Conservation (phyloP, 305 asterid genomes). For the Fraxinus latifolia region DNA sequence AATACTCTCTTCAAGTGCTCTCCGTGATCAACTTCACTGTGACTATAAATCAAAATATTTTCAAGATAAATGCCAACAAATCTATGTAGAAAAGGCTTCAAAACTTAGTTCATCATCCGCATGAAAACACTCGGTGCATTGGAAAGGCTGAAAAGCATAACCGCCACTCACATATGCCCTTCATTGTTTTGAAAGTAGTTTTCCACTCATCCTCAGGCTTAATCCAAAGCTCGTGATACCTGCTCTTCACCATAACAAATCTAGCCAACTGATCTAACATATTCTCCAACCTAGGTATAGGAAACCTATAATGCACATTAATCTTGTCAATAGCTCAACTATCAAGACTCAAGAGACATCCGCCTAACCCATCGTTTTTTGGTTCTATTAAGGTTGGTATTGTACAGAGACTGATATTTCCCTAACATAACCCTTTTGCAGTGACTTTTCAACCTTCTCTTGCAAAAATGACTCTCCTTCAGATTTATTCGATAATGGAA, state of each 20-base stretch:
- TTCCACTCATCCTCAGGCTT: not conserved
- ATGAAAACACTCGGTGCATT: not conserved
- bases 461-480: not conserved
- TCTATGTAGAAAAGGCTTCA: not conserved
- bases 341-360: not conserved
- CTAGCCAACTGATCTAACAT: not conserved
- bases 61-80: too few relatives aligned
- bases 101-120: not conserved
- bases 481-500: not conserved
- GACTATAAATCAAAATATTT: too few relatives aligned
- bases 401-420: not conserved
- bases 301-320: too few relatives aligned
- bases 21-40: too few relatives aligned
- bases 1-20: too few relatives aligned
- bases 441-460: not conserved
- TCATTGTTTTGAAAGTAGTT: not conserved
- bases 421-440: too few relatives aligned
- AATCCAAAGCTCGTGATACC: not conserved
- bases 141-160: not conserved
- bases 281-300: not conserved
- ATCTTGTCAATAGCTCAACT: not conserved
- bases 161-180: not conserved
- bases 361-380: not conserved
- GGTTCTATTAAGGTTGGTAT: not conserved
- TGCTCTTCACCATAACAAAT: not conserved